Conservation (phyloP, 371 early-diverging fungal genomes). For the Umbelopsis sp. region DNA sequence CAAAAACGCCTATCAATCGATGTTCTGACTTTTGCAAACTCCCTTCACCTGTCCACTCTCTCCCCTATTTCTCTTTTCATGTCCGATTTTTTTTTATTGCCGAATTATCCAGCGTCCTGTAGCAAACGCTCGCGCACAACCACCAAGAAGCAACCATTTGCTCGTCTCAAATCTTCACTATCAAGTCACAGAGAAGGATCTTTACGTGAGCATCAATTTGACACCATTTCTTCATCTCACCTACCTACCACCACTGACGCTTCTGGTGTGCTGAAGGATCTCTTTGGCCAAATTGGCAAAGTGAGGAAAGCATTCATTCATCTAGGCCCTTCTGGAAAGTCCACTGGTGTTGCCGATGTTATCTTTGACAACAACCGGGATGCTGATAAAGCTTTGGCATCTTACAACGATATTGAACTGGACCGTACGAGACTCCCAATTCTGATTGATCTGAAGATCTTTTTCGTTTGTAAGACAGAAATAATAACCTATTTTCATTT, state of each 20-base stretch:
- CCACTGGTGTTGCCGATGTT: conserved; percentile 68
- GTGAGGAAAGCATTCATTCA: conserved; percentile 56
- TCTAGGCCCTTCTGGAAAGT: conserved; percentile 62
- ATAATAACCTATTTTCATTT: background rate
- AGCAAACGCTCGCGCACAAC: conserved; percentile 5
- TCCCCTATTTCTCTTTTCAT: conserved; percentile 13
- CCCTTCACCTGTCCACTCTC: background rate
- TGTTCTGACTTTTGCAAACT: conserved; percentile 15
- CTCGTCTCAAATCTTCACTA: conserved; percentile 66
- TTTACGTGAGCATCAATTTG: conserved; percentile 53
- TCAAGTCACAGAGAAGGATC: conserved; percentile 69
- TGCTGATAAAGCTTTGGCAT: conserved; percentile 57
- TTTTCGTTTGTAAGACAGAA: background rate
- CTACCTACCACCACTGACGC: background rate
- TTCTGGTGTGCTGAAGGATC: conserved; percentile 38
- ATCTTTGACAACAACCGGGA: conserved; percentile 52
- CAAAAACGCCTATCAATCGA: conserved; percentile 12
- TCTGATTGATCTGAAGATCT: background rate
- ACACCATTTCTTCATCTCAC: background rate
- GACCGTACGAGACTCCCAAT: conserved; percentile 51
- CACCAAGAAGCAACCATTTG: conserved; percentile 31
- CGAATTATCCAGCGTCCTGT: conserved; percentile 10
- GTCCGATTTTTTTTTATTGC: background rate
- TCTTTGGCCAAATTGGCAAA: conserved; percentile 57
- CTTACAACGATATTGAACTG: conserved; percentile 62